Base-by-base conservation (phyloP, 495 filamentous ascomycete genomes). In the Xylaria cubensis region DNA sequence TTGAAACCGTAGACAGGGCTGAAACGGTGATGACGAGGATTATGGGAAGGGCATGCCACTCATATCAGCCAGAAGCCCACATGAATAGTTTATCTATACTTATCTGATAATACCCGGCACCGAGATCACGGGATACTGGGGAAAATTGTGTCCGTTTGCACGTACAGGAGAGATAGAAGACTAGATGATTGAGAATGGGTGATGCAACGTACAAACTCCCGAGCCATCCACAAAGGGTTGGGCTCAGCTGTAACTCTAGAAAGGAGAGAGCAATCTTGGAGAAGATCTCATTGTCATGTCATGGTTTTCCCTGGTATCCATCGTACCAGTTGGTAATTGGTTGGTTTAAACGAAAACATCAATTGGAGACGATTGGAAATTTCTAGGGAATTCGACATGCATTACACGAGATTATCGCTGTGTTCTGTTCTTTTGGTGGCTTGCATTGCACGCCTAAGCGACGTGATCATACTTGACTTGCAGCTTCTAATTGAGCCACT, bases 11-110 rank as follows among this genome's bases (percentile, higher is more conserved):
- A 3, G 36, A 50, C 65, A 56, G 50, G 65, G 67, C 67, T 70
- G 67, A 70, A 70, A 70, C 67, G 34, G 67, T 34, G 36, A 36
- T 55, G 65, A 26, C 17, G 58, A 70, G 51, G n/a, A 67, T 67
- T 50, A 56, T 34, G 36, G 32, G 64, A 53, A n/a, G 46, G 44
- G 64, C 64, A 65, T 32, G 17, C 41, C 32, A 19, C 42, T 44
- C 63, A 34, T 19, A 36, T 46, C 61, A 65, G 6, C 21, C 24
- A 65, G 44, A 65, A 44, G 26, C 24, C 12, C 63, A 50, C 42
- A 32, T 34, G 21, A 34, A 34, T 26, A 48, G 26, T 65, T 19
- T 39, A 36, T 61, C 29, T 61, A 10, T 61, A 34, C 55, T 36
- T 59, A 41, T 39, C 32, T 21, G 58, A 61, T 61, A 39, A 15